A percentile compares a stretch with the other conserved stretches of the same genome.
Evolutionary conservation across 768 basidiomycete species (phyloP).

Genomic region (Trichaptum fuscoviolaceum): DNA sequence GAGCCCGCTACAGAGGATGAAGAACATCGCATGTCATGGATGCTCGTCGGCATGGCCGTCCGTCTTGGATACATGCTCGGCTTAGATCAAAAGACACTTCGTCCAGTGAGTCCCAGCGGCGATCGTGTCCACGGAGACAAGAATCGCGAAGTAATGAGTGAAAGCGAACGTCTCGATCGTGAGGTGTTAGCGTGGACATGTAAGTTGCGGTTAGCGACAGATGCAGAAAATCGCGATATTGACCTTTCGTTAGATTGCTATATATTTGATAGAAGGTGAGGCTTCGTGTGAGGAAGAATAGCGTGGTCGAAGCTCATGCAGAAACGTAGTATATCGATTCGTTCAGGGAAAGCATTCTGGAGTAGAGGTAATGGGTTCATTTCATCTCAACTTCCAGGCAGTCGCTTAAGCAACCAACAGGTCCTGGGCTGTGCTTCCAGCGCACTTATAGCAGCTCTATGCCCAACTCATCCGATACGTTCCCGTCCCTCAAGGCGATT

Average conservation of each 20-base stretch:
- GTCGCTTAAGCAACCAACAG: not conserved
- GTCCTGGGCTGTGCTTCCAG: constrained; percentile 10
- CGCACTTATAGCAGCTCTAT: not conserved
- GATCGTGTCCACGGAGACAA: not conserved
- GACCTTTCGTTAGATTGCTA: constrained; percentile 8
- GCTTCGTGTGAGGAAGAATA: not conserved
- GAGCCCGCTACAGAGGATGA: constrained; percentile 5
- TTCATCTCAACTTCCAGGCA: not conserved
- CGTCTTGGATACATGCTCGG: constrained; percentile 10
- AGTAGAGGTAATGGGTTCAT: not conserved
- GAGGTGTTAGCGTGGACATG: constrained; percentile 10
- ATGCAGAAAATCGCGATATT: not conserved
- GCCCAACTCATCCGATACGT: constrained; percentile 1
- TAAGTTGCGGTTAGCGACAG: not conserved
- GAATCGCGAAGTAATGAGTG: not conserved
- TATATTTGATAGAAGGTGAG: constrained; percentile 7
- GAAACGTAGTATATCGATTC: constrained; percentile 1
- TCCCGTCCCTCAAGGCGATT: constrained; percentile 4
- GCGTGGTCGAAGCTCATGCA: not conserved
- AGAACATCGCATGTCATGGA: constrained; percentile 7
- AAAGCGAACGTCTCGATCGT: constrained; percentile 4
- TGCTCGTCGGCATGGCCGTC: constrained; percentile 7
- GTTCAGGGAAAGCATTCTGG: constrained; percentile 9
- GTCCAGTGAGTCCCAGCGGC: not conserved
- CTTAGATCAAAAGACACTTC: constrained; percentile 9